phyloP scores from a whole-genome alignment of 2,329 filamentous ascomycete genomes.

The Alternaria incomplexa region DNA sequence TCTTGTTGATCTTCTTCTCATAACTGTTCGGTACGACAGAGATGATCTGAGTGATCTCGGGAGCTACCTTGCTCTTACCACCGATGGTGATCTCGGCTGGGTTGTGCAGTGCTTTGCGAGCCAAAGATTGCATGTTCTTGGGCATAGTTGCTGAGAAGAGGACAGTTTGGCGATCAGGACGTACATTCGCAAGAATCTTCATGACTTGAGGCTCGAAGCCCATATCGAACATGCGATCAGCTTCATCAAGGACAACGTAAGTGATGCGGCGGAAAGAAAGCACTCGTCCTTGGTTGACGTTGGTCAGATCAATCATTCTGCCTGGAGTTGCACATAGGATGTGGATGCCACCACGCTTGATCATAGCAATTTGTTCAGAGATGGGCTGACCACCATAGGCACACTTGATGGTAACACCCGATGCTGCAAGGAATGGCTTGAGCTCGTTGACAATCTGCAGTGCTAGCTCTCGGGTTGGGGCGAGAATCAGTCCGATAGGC shows the following conservation, averaged over 20 bases:
- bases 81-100: slow-evolving; percentile 93
- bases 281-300: slow-evolving; percentile 91
- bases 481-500: slow-evolving; percentile 86
- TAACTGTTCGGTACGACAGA: slow-evolving; percentile 63
- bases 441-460: slow-evolving; percentile 94
- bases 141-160: slow-evolving; percentile 98
- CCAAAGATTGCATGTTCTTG: slow-evolving; percentile 86
- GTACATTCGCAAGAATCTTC: slow-evolving; percentile 91
- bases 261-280: slow-evolving; percentile 89
- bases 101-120: slow-evolving; percentile 83
- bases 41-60: slow-evolving; percentile 86
- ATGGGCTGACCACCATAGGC: slow-evolving; percentile 95
- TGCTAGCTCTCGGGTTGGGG: slow-evolving; percentile 90
- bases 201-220: slow-evolving; percentile 98
- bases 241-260: slow-evolving; percentile 95
- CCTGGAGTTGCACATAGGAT: slow-evolving; percentile 89
- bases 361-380: slow-evolving; percentile 94
- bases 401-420: slow-evolving; percentile 85
- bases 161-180: slow-evolving; percentile 91
- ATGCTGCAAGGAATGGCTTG: slow-evolving; percentile 89
- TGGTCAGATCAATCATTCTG: slow-evolving; percentile 92
- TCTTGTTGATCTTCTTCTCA: slow-evolving; percentile 84
- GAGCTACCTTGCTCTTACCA: slow-evolving; percentile 72
- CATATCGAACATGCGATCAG: slow-evolving; percentile 99
- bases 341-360: slow-evolving; percentile 94